phyloP scores from a whole-genome alignment of 169 alveolate species.

The Neospora caninum region DNA sequence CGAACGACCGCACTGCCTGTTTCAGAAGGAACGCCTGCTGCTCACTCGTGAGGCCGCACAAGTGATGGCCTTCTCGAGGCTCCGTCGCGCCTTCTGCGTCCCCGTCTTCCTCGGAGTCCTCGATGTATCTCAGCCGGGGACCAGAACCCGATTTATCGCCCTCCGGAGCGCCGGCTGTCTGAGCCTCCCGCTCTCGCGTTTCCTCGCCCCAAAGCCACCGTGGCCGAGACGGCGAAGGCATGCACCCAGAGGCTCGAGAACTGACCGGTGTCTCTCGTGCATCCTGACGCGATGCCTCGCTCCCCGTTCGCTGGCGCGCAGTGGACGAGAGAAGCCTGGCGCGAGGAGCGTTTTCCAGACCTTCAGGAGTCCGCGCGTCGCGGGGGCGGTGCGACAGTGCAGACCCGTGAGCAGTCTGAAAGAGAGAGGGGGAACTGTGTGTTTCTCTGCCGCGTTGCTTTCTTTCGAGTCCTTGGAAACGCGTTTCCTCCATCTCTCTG shows the following conservation, averaged over 20 bases:
- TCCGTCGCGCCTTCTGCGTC: not conserved
- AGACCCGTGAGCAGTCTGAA: too few species aligned
- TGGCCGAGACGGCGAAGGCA: not conserved
- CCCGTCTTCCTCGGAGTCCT: not conserved
- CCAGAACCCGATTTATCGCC: too few species aligned
- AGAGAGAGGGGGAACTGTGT: too few species aligned
- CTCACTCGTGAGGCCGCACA: not conserved
- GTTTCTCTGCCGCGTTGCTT: not conserved
- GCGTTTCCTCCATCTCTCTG: too few species aligned
- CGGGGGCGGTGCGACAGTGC: too few species aligned
- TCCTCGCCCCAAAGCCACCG: not conserved
- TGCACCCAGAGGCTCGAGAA: not conserved
- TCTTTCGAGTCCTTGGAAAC: not conserved
- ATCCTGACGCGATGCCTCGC: too few species aligned
- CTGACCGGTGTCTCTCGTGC: too few species aligned
- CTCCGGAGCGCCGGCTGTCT: not conserved
- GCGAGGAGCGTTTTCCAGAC: too few species aligned
- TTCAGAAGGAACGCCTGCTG: not conserved
- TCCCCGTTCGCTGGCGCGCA: too few species aligned
- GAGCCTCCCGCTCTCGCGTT: not conserved
- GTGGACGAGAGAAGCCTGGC: too few species aligned
- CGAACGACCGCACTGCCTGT: not conserved
- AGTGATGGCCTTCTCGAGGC: not conserved
- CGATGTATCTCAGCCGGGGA: not conserved
- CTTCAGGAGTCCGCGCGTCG: too few species aligned